Evolutionary conservation across 1,139 yeast species (phyloP), one percentile per base, ranked within the genome.

Genomic region (Suhomyces chickasaworum): DNA sequence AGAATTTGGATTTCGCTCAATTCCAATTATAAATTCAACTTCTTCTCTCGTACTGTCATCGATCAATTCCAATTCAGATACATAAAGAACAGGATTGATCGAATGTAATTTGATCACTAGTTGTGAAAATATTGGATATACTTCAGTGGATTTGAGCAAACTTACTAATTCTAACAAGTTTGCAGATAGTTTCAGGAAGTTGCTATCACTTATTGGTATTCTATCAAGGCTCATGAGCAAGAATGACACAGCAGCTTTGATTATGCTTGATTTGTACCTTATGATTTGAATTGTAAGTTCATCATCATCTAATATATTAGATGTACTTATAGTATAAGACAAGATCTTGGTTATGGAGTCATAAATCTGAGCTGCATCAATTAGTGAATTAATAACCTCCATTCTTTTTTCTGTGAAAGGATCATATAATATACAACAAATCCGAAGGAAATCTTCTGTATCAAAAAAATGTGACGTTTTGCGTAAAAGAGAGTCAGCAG

Each of bases 261-360:
- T 56, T 3, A 75, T 64, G 2, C 52, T 59, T 4, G 67, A 55
- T 47, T 71, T 72, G 48, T 54, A 63, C 34, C 66, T 60, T 10
- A 70, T 69, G 12, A 72, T 56, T 50, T 71, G 78, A 61, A 67
- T 68, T 1, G 71, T 64, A 43, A 71, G 56, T 15, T 59, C 64
- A 37, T 63, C 64, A 38, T 68, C 69, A 31, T 65, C 70, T 34
- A 64, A 55, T 21, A 70, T 64, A 45, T 64, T 64, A 8, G 71
- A 63, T 10, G 69, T 57, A 42, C 70, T 66, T 7, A 67, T 60
- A 7, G 73, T 60, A 42, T 65, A 63, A 0, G 66, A 59, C 27
- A 74, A 54, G 17, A 73, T 47, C 25, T 53, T 57, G 22, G 61
- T 56, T 3, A 66, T 52, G 1, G 74, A 58, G 16, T 59, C 61